Evolutionary conservation across 805 yeast genomes (phyloP), one percentile per base, ranked within the genome.

Genomic region (Saturnispora ahearnii): DNA sequence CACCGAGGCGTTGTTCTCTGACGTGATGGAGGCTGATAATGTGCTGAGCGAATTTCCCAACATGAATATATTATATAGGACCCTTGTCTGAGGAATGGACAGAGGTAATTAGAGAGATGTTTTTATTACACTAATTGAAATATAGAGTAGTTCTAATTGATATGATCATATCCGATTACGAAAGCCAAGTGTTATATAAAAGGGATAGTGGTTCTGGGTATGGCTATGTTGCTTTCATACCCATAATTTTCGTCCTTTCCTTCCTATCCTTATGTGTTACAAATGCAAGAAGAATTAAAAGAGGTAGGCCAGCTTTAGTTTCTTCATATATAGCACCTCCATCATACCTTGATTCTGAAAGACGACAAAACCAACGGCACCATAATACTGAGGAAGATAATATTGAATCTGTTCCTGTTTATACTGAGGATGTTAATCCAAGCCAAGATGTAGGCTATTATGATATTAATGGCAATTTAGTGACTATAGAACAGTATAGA

Each of bases 371-470:
- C 7, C 18, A 18, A 9, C n/a, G 8, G 4, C 18, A 36, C 15
- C 29, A 15, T 22, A 31, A 21, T 81, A 78, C 52, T 75, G 78
- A 55, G 42, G 48, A 28, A 21, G 47, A 10, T 41, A 55, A 3
- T 46, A 45, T 40, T 86, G 40, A 36, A 18, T 2, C 40, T 36
- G 22, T 84, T 1, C 93, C 93, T 0, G 73, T 82, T 3, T 85
- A 85, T 55, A 77, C 87, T 0, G 85, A 70, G n/a, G 65, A 70
- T 15, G 81, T 88, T 0, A 81, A 81, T 53, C 87, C 81, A 26
- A 72, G 77, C 45, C 67, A 64, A 44, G 96, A 89, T 62, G 77
- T 84, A 61, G 96, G 95, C 0, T 82, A 76, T 62, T 87, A 85
- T 58, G 93, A 86, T 62, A 68, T 67, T 32, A 62, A 72, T 36